Evolutionary conservation across 2,329 filamentous ascomycete species (phyloP), one percentile per base, ranked within the genome.

Genomic region (Dothistroma pini): DNA sequence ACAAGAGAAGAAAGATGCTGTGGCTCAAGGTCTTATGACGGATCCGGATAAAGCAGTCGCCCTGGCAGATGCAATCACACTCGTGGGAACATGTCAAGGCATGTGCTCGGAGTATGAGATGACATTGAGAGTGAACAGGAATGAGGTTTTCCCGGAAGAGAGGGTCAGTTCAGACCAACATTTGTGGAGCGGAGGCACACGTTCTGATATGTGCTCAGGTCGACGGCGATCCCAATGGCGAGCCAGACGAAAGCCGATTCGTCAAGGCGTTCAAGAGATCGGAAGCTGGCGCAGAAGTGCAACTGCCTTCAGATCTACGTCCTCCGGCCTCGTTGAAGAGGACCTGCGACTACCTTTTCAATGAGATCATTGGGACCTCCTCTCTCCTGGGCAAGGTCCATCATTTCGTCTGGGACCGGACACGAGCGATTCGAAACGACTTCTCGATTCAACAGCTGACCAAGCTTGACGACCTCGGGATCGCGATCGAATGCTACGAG

Each of bases 21-120:
- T 86, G 54, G 75, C 72, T 58, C 72, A 79, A 67, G 83, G 82
- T 51, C 77, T 81, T 60, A 81, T 86, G 72, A 79, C 80, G 38
- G 83, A 87, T 69, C 85, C 85, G 5, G 81, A 85, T 61, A 83
- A 83, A 68, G 83, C 83, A n/a, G 84, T 82, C 57, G 79, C 78
- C 25, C 75, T 88, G 60, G 79, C 80, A 32, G 80, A 87, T 63
- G 84, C 85, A 31, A 86, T 88, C 68, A 86, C 83, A 21, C 80
- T 83, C 0, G 80, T 85, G 5, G 86, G 85, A 55, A 84, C 81
- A 55, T 88, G 86, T 72, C 80, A 79, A 44, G 82, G 84, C 65
- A 87, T 88, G 84, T 88, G 86, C 69, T 82, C 86, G 2, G 83
- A 87, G 64, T 86, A 79, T 60, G 86, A 88, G 74, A 75, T 85